Percentiles rank a stretch among this genome's conserved stretches.
Conservation (phyloP, 2,329 filamentous ascomycete genomes). For the Graphilbum fragrans region DNA sequence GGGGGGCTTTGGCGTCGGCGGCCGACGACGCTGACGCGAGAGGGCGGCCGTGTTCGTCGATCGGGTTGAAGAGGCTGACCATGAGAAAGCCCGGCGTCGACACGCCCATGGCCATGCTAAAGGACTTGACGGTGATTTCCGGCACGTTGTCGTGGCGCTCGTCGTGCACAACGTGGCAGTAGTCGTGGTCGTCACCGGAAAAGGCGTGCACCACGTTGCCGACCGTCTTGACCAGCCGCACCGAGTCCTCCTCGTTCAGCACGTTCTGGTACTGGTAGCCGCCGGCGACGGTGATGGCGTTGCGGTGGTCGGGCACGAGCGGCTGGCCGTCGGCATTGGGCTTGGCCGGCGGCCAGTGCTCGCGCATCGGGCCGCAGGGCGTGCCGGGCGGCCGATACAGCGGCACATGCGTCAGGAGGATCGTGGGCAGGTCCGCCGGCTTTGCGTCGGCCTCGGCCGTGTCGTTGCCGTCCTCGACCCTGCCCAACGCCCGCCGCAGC, state of each 20-base stretch:
- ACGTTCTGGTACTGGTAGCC: constrained; percentile 98
- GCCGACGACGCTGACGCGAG: constrained; percentile 16
- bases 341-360: constrained; percentile 65
- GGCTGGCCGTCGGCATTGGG: constrained; percentile 36
- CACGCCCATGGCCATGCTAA: constrained; percentile 95
- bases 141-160: constrained; percentile 50
- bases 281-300: constrained; percentile 62
- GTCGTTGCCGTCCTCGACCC: constrained; percentile 21
- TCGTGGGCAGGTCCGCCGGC: constrained; percentile 61
- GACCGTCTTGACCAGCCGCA: constrained; percentile 61
- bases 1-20: neutral
- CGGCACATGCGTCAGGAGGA: constrained; percentile 85
- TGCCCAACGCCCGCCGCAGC: constrained; percentile 4
- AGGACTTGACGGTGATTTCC: constrained; percentile 91
- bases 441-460: constrained; percentile 29
- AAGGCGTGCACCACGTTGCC: constrained; percentile 80
- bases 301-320: constrained; percentile 52
- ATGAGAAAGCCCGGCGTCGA: constrained; percentile 77
- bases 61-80: constrained; percentile 83
- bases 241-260: constrained; percentile 63
- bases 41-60: constrained; percentile 48
- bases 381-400: constrained; percentile 72
- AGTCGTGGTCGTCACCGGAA: constrained; percentile 95
- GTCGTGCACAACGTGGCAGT: constrained; percentile 79
- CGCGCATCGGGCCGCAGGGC: constrained; percentile 76